Evolutionary conservation across 805 yeast genomes (phyloP).

Genomic region (Yarrowia sp.): DNA sequence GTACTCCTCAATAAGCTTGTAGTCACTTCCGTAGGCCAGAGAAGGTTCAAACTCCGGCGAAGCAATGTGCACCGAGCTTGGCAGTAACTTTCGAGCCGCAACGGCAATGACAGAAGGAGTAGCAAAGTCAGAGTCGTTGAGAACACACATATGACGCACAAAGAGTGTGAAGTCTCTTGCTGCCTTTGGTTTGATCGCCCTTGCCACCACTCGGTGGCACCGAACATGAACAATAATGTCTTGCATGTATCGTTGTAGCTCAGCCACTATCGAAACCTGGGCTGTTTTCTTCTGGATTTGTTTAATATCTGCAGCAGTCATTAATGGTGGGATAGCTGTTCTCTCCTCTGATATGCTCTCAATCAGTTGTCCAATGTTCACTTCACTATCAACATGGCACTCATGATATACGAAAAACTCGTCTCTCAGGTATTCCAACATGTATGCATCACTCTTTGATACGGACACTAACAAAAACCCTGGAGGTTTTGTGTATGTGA

Average conservation of each 20-base stretch:
- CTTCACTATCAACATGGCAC: conserved; percentile 15
- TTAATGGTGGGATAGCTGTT: neutral
- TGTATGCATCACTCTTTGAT: conserved; percentile 6
- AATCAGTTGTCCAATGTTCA: neutral
- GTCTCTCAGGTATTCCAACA: conserved; percentile 15
- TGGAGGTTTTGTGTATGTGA: conserved; percentile 8
- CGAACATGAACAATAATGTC: conserved; percentile 55
- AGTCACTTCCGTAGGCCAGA: conserved; percentile 56
- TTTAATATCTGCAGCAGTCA: neutral
- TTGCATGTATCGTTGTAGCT: conserved; percentile 53
- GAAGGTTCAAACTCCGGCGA: conserved; percentile 51
- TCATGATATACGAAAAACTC: conserved; percentile 21
- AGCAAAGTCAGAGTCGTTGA: conserved; percentile 45
- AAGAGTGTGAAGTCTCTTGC: conserved; percentile 45
- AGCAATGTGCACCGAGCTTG: conserved; percentile 46
- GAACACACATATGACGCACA: conserved; percentile 45
- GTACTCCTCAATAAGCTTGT: conserved; percentile 44
- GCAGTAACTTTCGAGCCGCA: conserved; percentile 51
- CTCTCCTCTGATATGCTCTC: conserved; percentile 3
- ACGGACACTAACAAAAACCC: conserved; percentile 11
- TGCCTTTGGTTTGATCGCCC: conserved; percentile 53
- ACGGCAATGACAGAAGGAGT: conserved; percentile 54
- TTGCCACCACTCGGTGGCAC: conserved; percentile 52
- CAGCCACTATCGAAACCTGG: conserved; percentile 47
- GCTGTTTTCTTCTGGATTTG: neutral